Evolutionary conservation across 345 rosid species (phyloP).

Genomic region (Schrenkiella parvula): DNA sequence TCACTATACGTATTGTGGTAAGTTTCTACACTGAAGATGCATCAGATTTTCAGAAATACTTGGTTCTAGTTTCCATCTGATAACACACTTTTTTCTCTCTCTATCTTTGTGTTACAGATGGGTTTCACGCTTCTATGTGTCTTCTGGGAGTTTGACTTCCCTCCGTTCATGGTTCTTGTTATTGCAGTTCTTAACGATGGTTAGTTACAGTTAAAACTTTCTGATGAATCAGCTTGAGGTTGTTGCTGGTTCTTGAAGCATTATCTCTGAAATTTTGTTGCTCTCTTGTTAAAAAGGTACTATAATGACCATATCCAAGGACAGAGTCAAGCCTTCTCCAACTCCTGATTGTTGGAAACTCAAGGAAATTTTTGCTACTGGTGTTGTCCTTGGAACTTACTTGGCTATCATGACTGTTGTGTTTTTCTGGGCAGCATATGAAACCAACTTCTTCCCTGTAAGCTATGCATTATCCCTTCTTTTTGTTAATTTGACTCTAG

Average conservation of each 20-base stretch:
- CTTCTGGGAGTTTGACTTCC: conserved; percentile 65
- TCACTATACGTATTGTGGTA: conserved; percentile 63
- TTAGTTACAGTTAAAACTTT: conserved; percentile 15
- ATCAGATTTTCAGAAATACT: background rate
- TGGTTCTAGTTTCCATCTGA: background rate
- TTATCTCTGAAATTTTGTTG: background rate
- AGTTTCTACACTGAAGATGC: conserved; percentile 14
- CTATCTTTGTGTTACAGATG: conserved; percentile 37
- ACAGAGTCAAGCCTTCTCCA: conserved; percentile 59
- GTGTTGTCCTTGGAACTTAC: conserved; percentile 54
- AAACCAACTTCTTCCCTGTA: conserved; percentile 54
- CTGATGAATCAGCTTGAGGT: background rate
- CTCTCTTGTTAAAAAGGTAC: conserved; percentile 36
- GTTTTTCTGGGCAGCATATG: conserved; percentile 53
- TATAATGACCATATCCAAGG: conserved; percentile 64
- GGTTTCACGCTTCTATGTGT: conserved; percentile 54
- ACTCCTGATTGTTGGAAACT: conserved; percentile 60
- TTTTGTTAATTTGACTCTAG: background rate
- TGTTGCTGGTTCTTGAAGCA: background rate
- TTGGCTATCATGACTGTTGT: conserved; percentile 53
- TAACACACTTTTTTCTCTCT: background rate
- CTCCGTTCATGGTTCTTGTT: conserved; percentile 72
- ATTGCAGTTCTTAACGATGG: conserved; percentile 67
- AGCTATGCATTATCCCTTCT: background rate
- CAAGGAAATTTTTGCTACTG: conserved; percentile 56